Evolutionary conservation across 441 rosid genomes (phyloP).

Genomic region (Erysimum cheiri): DNA sequence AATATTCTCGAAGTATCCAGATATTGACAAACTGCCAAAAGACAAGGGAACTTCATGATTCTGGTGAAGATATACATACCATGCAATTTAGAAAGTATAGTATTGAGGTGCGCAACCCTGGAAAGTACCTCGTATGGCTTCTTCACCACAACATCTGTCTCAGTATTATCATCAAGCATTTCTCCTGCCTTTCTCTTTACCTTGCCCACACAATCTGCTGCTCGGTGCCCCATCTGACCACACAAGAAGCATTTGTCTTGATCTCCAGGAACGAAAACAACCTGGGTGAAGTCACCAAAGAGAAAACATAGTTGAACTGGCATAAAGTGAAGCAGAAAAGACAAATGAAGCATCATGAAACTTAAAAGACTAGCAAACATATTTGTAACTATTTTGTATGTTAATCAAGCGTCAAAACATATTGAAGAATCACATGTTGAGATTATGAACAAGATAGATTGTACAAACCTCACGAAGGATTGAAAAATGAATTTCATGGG

Average conservation of each 20-base stretch:
- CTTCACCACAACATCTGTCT: conserved; percentile 63
- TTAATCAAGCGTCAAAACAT: conserved; percentile 6
- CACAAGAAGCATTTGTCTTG: conserved; percentile 91
- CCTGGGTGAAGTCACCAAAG: conserved; percentile 49
- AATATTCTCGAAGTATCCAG: conserved; percentile 96
- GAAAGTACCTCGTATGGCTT: conserved; percentile 87
- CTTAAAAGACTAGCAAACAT: conserved; percentile 17
- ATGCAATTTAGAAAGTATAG: conserved; percentile 26
- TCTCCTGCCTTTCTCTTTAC: conserved; percentile 85
- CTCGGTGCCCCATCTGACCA: conserved; percentile 93
- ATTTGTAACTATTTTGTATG: conserved; percentile 20
- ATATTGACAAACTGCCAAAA: conserved; percentile 80
- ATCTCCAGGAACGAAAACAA: conserved; percentile 87
- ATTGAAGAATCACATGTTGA: conserved; percentile 8
- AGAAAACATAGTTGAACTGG: conserved; percentile 20
- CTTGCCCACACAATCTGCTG: conserved; percentile 87
- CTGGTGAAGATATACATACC: conserved; percentile 18
- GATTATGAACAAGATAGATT: conserved; percentile 17
- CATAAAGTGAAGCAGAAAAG: conserved; percentile 17
- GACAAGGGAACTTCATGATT: conserved; percentile 27
- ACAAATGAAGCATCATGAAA: neutral
- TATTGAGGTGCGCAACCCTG: conserved; percentile 25
- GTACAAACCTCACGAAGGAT: conserved; percentile 91
- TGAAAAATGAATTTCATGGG: conserved; percentile 95
- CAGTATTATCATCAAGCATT: conserved; percentile 65